These are phyloP conservation scores for Agrostemma githago DNA, from an alignment of 148 eudicot species.

Conservation along the genomic window DNA sequence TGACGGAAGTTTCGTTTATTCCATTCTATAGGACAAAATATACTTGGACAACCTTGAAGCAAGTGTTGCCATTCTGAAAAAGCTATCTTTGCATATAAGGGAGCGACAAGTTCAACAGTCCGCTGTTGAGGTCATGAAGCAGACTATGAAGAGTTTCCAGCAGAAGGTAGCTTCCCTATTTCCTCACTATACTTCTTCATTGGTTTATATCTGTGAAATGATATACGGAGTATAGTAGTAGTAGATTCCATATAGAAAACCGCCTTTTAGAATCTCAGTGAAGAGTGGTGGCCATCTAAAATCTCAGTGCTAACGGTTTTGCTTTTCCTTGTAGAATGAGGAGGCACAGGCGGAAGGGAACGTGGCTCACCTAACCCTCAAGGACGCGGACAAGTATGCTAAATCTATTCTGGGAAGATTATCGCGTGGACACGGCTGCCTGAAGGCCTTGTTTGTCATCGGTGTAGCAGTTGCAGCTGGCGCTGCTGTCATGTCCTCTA, in stretches of 20 bases:
- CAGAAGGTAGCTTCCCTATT: constrained; percentile 41
- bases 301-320: neutral
- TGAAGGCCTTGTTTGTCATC: constrained; percentile 38
- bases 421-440: constrained; percentile 60
- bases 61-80: constrained; percentile 55
- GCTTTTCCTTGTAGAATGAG: constrained; percentile 40
- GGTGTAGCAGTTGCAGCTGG: constrained; percentile 46
- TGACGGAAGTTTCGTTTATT: constrained; percentile 8
- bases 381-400: constrained; percentile 65
- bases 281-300: neutral
- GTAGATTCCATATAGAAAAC: neutral
- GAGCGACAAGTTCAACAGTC: constrained; percentile 41
- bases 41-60: constrained; percentile 61
- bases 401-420: constrained; percentile 52
- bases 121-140: constrained; percentile 43
- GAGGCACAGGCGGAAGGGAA: constrained; percentile 46
- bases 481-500: constrained; percentile 43
- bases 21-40: constrained; percentile 45
- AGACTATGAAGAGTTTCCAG: constrained; percentile 57
- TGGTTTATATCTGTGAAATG: neutral
- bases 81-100: constrained; percentile 51
- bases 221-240: too few species aligned
- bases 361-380: constrained; percentile 38
- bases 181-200: neutral
- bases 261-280: neutral